Percentiles rank a stretch among this genome's conserved stretches.
Conservation (phyloP, 768 basidiomycete genomes). For the Trametes coccinea region DNA sequence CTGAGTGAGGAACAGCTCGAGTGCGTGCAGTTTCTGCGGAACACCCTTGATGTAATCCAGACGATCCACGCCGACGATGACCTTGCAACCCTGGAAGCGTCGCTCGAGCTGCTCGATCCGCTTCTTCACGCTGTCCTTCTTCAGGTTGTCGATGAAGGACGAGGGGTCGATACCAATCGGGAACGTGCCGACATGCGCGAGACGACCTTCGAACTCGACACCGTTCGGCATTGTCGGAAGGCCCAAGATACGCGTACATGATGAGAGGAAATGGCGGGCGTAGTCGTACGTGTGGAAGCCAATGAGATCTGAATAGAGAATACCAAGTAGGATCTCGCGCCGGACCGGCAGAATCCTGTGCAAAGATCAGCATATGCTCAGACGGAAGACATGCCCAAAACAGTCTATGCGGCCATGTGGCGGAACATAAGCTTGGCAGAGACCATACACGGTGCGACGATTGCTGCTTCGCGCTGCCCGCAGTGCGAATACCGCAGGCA, state of each 20-base stretch:
- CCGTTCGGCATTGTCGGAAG: slow-evolving; percentile 98
- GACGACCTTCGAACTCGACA: slow-evolving; percentile 91
- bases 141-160: slow-evolving; percentile 86
- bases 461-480: slow-evolving; percentile 11
- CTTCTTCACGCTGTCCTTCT: slow-evolving; percentile 75
- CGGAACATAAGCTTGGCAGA: slow-evolving; percentile 4
- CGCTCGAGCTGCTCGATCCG: slow-evolving; percentile 83
- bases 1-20: slow-evolving; percentile 94
- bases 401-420: neutral
- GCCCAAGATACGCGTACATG: slow-evolving; percentile 93
- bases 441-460: slow-evolving; percentile 3
- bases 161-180: slow-evolving; percentile 97
- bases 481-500: slow-evolving; percentile 7
- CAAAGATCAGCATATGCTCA: neutral
- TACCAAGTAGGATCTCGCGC: slow-evolving; percentile 94
- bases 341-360: slow-evolving; percentile 92
- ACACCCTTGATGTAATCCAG: slow-evolving; percentile 99
- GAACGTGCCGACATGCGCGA: slow-evolving; percentile 97
- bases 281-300: slow-evolving; percentile 99
- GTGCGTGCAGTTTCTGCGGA: slow-evolving; percentile 94
- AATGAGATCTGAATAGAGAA: slow-evolving; percentile 94
- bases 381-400: neutral
- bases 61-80: slow-evolving; percentile 98
- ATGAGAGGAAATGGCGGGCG: slow-evolving; percentile 98
- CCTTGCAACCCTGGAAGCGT: slow-evolving; percentile 91